phyloP scores from a whole-genome alignment of 306 rosid genomes.

The Leucaena leucocephala region DNA sequence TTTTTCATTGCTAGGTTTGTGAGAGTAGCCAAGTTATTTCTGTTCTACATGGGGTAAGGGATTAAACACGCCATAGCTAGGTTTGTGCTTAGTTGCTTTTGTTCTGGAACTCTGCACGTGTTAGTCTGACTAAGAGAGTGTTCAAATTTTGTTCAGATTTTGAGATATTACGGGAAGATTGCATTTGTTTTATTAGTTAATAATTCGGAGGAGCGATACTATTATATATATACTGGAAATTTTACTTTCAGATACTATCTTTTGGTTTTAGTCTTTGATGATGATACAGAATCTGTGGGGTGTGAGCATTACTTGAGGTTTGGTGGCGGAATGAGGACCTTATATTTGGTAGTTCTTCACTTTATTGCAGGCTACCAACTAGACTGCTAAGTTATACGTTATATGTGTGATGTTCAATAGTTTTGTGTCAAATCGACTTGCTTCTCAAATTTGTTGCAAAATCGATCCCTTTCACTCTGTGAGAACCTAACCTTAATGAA shows the following conservation, averaged over 20 bases:
- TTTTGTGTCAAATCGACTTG: background rate
- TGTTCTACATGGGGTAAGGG: constrained; percentile 60
- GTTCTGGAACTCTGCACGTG: constrained; percentile 37
- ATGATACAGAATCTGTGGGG: constrained; percentile 16
- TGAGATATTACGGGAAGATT: constrained; percentile 36
- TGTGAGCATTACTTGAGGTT: constrained; percentile 32
- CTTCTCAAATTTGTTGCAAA: background rate
- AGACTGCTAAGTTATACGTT: background rate
- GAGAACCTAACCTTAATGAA: background rate
- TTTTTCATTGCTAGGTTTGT: constrained; percentile 48
- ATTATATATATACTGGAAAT: constrained; percentile 7
- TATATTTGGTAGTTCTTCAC: background rate
- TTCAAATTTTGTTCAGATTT: no score
- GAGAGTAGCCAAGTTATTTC: constrained; percentile 54
- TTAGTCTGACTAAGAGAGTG: constrained; percentile 47
- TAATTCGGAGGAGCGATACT: constrained; percentile 21
- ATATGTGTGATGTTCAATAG: background rate
- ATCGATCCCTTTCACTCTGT: background rate
- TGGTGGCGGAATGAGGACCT: constrained; percentile 9
- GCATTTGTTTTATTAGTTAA: constrained; percentile 31
- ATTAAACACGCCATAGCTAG: constrained; percentile 43
- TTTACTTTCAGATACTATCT: background rate
- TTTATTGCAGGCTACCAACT: background rate
- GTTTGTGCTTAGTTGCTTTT: constrained; percentile 43
- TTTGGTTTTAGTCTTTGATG: constrained; percentile 31